These are phyloP conservation scores for Ophiostoma perfectum DNA, from an alignment of 2,329 filamentous ascomycete genomes.

Conservation along the genomic window DNA sequence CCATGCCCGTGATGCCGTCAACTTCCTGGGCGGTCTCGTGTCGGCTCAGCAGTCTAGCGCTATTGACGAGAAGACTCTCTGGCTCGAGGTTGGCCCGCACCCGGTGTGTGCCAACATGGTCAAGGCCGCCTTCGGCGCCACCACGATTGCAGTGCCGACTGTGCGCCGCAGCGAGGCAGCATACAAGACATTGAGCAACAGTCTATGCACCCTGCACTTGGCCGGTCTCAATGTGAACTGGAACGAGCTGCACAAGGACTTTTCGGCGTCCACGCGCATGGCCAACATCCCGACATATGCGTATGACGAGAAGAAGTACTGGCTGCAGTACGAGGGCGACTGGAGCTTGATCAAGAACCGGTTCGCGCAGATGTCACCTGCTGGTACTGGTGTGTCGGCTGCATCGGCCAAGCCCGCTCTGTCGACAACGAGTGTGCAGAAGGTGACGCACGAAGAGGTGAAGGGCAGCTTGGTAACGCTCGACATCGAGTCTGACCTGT, in stretches of 20 bases:
- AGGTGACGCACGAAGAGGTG: constrained; percentile 57
- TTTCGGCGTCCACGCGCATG: constrained; percentile 41
- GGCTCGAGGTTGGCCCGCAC: constrained; percentile 70
- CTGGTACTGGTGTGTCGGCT: constrained; percentile 31
- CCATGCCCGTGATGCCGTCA: constrained; percentile 62
- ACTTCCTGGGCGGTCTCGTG: constrained; percentile 60
- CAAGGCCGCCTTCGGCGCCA: constrained; percentile 54
- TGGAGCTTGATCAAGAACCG: constrained; percentile 69
- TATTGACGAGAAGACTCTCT: constrained; percentile 62
- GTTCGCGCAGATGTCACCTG: constrained; percentile 34
- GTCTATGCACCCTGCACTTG: constrained; percentile 53
- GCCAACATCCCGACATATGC: constrained; percentile 62
- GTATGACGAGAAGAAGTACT: constrained; percentile 70
- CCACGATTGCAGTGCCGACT: constrained; percentile 52
- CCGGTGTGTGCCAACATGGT: constrained; percentile 65
- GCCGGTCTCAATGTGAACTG: constrained; percentile 62
- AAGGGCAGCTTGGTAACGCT: constrained; percentile 54
- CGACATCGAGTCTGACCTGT: constrained; percentile 61
- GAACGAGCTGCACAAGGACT: constrained; percentile 60
- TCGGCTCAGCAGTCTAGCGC: constrained; percentile 52
- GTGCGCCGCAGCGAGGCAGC: constrained; percentile 57
- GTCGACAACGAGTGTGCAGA: constrained; percentile 61
- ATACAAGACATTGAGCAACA: constrained; percentile 58
- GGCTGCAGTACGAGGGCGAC: constrained; percentile 60
- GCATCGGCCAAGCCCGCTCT: constrained; percentile 50